Evolutionary conservation across 73 alveolate genomes (phyloP), one percentile per base, ranked within the genome.

Genomic region (Effrenium voratum): DNA sequence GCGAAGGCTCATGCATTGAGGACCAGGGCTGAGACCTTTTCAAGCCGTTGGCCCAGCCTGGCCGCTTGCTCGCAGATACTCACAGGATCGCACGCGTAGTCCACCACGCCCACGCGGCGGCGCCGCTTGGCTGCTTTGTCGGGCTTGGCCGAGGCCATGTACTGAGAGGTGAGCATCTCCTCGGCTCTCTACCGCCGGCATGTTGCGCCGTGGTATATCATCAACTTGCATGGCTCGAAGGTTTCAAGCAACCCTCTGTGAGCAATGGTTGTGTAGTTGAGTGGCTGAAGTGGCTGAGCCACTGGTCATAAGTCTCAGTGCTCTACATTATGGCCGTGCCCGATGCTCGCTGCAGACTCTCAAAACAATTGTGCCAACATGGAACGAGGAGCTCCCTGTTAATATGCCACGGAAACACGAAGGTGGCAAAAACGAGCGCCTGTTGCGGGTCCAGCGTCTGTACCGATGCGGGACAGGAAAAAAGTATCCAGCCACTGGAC

Each of bases 41-140:
- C n/a, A n/a, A n/a, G n/a, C n/a, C n/a, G n/a, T n/a, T n/a, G n/a
- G n/a, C n/a, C n/a, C n/a, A 16, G 90, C 95, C 95, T 87, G 66
- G 95, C 95, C 70, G 95, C 95, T 36, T 87, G 95, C 68, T 87
- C 95, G 68, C 95, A 87, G 47, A 87, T 87, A 46, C 68, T 87
- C 95, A 87, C 95, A 41, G 95, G 95, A 47, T 87, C 95, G 70
- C 95, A 87, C 84, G 95, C 95, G 44, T 60, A 87, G 68, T 87
- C 95, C 84, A 87, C 95, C 82, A 87, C 95, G 24, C 95, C 95
- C 84, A 87, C 95, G 70, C 95, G 95, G 46, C 95, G 79, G 68
- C 95, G 40, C 72, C 95, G 95, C 47, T 47, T 30, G 38, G 95
- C 77, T 34, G 13, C n/a, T n/a, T 55, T 83, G 57, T 87, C 95